Base-by-base conservation (phyloP, 2,329 filamentous ascomycete genomes). In the Cadophora malorum region DNA sequence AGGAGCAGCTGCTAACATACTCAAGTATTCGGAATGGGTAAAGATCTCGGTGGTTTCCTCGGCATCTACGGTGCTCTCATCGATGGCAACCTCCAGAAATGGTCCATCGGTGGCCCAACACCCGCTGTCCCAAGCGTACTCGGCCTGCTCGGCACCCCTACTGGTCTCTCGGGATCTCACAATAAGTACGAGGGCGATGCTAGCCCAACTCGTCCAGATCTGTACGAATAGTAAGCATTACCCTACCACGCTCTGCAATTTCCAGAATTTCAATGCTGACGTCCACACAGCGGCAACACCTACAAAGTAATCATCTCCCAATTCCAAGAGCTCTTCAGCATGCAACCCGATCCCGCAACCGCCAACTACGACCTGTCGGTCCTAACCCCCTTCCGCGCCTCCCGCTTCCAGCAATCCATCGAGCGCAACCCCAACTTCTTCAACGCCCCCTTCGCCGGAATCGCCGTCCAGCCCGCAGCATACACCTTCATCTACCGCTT, bases 111-210 rank as follows among this genome's bases (percentile, higher is more conserved):
- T 14, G 83, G 83, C 23, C 75, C 78, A 47, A 77, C 76, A 64
- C 70, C 69, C 25, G 74, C 74, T 60, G 78, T 67, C 21, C 64
- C 70, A 45, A 56, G 55, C 16, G 58, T 63, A 12, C 21, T 75
- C 45, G 70, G 67, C 21, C 55, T 74, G 12, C 65, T 74, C 73
- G 81, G 82, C 3, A 79, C 78, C 12, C 83, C 83, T 0, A 80
- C 80, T 31, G 84, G 84, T 3, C 78, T 87, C 2, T 76, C 77
- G 19, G 82, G 83, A 25, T 82, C 82, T 3, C 86, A 88, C 74
- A 86, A 86, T 73, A 82, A 83, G 66, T 83, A 86, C 72, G 85
- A 88, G 78, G 77, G 81, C 0, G 85, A 88, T 75, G 82, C 79
- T 0, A 86, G 84, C 49, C 80, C 81, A 60, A 86, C 84, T 0